These are phyloP conservation scores for Trichoderma sp. DNA, from an alignment of 2,329 filamentous ascomycete species.

Conservation along the genomic window DNA sequence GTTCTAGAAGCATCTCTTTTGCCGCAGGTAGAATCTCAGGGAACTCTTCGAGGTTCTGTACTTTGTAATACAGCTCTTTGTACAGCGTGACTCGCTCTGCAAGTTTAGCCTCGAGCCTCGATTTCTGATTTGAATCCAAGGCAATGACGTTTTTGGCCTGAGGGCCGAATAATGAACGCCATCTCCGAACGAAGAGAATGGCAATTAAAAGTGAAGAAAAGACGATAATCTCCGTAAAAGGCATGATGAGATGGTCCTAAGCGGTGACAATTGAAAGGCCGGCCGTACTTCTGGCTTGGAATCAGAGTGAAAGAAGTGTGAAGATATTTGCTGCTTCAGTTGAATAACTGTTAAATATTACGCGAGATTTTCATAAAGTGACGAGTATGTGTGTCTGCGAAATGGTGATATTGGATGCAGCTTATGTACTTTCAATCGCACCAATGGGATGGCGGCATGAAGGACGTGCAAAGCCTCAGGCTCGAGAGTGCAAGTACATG, in stretches of 20 bases:
- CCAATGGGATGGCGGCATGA: background rate
- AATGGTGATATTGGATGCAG: background rate
- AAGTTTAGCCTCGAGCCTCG: slow-evolving; percentile 2
- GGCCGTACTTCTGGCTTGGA: background rate
- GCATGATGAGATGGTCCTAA: background rate
- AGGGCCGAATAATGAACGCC: background rate
- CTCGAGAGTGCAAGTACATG: background rate
- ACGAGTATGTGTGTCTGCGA: background rate
- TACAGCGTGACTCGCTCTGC: slow-evolving; percentile 19
- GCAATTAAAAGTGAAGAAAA: background rate
- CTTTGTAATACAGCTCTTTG: slow-evolving; percentile 31
- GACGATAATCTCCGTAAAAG: background rate
- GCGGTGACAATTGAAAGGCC: background rate
- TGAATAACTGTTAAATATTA: background rate
- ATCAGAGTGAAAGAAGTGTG: background rate
- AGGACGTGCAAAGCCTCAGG: background rate
- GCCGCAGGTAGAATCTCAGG: slow-evolving; percentile 28
- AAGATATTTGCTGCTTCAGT: background rate
- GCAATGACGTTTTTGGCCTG: background rate
- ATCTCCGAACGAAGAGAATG: background rate
- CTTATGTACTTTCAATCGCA: background rate
- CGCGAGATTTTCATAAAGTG: background rate
- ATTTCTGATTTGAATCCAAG: slow-evolving; percentile 1
- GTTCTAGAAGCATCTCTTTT: slow-evolving; percentile 26
- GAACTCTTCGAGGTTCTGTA: slow-evolving; percentile 32